Evolutionary conservation across 148 eudicot genomes (phyloP).

Genomic region (Dysphania ambrosioides): DNA sequence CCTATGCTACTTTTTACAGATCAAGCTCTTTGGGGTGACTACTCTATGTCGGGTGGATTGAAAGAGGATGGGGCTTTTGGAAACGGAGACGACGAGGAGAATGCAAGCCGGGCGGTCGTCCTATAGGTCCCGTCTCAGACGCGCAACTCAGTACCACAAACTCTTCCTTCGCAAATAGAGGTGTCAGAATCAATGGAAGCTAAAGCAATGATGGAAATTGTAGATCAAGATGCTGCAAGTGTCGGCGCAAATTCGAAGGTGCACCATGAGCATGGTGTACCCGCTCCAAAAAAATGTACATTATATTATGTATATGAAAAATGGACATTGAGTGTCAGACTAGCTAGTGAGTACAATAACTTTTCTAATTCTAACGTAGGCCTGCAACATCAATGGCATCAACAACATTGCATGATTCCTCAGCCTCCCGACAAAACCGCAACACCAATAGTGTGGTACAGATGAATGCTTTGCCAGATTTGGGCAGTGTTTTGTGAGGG

Average conservation of each 20-base stretch:
- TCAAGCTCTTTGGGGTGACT: slow-evolving; percentile 38
- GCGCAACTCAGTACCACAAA: slow-evolving; percentile 19
- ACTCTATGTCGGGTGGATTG: slow-evolving; percentile 17
- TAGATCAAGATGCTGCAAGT: slow-evolving; percentile 33
- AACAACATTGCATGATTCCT: slow-evolving; percentile 71
- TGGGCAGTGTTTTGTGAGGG: not conserved
- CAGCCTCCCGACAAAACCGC: slow-evolving; percentile 52
- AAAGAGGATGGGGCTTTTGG: slow-evolving; percentile 17
- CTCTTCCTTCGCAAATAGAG: slow-evolving; percentile 12
- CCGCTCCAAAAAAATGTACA: no score
- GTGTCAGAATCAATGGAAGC: slow-evolving; percentile 57
- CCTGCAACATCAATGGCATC: slow-evolving; percentile 60
- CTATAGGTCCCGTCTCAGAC: slow-evolving; percentile 67
- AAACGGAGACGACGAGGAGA: slow-evolving; percentile 19
- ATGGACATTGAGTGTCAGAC: no score
- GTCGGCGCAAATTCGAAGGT: no score
- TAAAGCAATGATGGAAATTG: slow-evolving; percentile 68
- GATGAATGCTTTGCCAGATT: slow-evolving; percentile 37
- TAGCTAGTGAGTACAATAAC: slow-evolving; percentile 7
- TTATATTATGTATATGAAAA: no score
- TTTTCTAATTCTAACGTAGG: slow-evolving; percentile 27
- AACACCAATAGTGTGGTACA: slow-evolving; percentile 61
- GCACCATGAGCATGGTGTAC: no score
- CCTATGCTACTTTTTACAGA: no score
- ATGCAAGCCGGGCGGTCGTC: slow-evolving; percentile 59